Evolutionary conservation across 306 rosid genomes (phyloP), one percentile per base, ranked within the genome.

Genomic region (Pterocarpus santalinus): DNA sequence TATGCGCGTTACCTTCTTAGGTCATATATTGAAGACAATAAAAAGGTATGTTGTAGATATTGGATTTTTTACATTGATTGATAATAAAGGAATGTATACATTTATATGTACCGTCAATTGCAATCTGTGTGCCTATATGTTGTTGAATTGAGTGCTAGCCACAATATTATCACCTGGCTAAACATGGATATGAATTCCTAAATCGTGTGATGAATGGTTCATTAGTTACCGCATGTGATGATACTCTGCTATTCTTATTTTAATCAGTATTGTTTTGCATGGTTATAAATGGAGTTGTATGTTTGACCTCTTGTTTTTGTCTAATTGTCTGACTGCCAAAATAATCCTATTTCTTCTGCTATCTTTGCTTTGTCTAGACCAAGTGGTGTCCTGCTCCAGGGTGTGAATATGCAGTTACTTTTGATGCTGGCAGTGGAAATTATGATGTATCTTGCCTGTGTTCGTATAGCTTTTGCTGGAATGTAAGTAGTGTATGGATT

Each of bases 381-480:
- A 93, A 90, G 86, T 93, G 97, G 97, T 93, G 97, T 77, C 97
- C 97, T 77, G 97, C 97, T 47, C 94, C 97, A 0, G 97, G 92
- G 53, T 93, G 97, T 70, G 93, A 93, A 11, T 69, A 81, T 73
- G 97, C 93, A 5, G 92, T 90, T 32, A 84, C 83, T 78, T 93
- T 87, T 80, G 88, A 86, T 65, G 94, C 90, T 56, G 91, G 89
- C 36, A 71, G 75, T 75, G 86, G 88, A 16, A 85, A 82, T 67
- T 88, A 77, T 83, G 97, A 91, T 78, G 92, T 93, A 33, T 81
- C 81, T 78, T 93, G 98, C 86, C 80, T 86, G 61, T 93, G 97
- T 77, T 86, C 98, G 35, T 66, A 87, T 75, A 72, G 82, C 73
- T 91, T 93, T 83, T 93, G 98, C 81, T 93, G 98, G 98, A 89